Percentiles rank a stretch among this genome's conserved stretches.
Conservation (phyloP, 768 basidiomycete species). For the Lepiota venenata region DNA sequence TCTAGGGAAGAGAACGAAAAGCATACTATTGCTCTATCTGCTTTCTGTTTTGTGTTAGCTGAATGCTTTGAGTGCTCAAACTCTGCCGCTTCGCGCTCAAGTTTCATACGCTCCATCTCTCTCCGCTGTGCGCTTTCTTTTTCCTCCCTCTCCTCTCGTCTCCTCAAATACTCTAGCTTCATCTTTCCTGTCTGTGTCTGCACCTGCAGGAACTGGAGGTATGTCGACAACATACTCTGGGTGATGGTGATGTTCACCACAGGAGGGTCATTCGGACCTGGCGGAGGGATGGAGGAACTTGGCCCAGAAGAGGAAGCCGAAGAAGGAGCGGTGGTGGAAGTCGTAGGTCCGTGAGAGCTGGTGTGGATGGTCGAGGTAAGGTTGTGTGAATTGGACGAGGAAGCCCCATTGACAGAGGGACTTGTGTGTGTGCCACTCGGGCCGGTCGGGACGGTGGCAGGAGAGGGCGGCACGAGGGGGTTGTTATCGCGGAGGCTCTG, state of each 20-base stretch:
- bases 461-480: conserved; percentile 20
- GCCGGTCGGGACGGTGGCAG: conserved; percentile 20
- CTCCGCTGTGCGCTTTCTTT: conserved; percentile 47
- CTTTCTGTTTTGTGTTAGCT: conserved; percentile 55
- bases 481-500: conserved; percentile 34
- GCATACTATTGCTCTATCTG: conserved; percentile 60
- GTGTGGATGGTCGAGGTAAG: conserved; percentile 11
- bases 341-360: conserved; percentile 11
- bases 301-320: conserved; percentile 11
- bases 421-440: conserved; percentile 7
- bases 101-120: conserved; percentile 49
- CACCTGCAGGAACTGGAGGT: conserved; percentile 57
- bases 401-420: conserved; percentile 6
- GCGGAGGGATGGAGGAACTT: conserved; percentile 12
- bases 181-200: conserved; percentile 69
- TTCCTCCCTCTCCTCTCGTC: conserved; percentile 69
- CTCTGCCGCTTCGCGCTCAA: conserved; percentile 56
- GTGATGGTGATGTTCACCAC: conserved; percentile 46
- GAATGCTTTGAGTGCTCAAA: conserved; percentile 50
- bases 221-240: conserved; percentile 53
- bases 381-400: conserved; percentile 1
- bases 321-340: conserved; percentile 10
- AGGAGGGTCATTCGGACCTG: conserved; percentile 12
- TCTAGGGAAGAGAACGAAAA: background rate
- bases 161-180: conserved; percentile 65